Evolutionary conservation across 2,329 filamentous ascomycete species (phyloP).

Genomic region (Hyphodiscus sp.): DNA sequence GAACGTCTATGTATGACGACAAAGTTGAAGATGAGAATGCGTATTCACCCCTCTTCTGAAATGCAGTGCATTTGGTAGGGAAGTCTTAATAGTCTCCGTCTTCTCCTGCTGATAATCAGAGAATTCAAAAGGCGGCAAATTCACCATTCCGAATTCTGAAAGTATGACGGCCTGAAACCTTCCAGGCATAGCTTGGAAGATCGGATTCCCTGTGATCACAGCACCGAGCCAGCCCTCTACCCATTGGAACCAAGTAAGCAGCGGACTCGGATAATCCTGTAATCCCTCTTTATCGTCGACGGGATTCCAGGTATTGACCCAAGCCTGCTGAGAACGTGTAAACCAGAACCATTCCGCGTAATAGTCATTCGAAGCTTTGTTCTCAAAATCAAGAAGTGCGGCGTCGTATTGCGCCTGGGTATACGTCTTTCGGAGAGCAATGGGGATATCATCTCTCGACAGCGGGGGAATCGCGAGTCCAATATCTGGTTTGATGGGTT

Average conservation of each 20-base stretch:
- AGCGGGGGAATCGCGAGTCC: slow-evolving; percentile 39
- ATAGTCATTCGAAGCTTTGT: slow-evolving; percentile 34
- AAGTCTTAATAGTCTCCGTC: slow-evolving; percentile 33
- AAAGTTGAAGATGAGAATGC: neutral
- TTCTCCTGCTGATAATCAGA: slow-evolving; percentile 12
- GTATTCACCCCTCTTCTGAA: slow-evolving; percentile 37
- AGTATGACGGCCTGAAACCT: slow-evolving; percentile 32
- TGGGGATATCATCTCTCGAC: slow-evolving; percentile 33
- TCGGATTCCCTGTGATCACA: slow-evolving; percentile 30
- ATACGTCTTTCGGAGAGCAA: slow-evolving; percentile 30
- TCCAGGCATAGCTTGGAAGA: slow-evolving; percentile 32
- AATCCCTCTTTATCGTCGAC: slow-evolving; percentile 28
- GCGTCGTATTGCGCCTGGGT: slow-evolving; percentile 29
- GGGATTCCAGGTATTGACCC: slow-evolving; percentile 42
- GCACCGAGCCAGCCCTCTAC: slow-evolving; percentile 32
- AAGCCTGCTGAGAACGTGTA: slow-evolving; percentile 37
- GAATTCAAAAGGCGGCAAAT: slow-evolving; percentile 24
- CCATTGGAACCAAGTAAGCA: slow-evolving; percentile 27
- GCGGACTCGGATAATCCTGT: slow-evolving; percentile 32
- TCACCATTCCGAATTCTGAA: slow-evolving; percentile 30
- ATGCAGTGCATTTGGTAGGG: slow-evolving; percentile 39
- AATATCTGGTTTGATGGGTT: slow-evolving; percentile 37
- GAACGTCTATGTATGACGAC: neutral
- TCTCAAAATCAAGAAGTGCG: slow-evolving; percentile 34
- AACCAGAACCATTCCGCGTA: slow-evolving; percentile 48